Evolutionary conservation across 305 asterid species (phyloP).

Genomic region (Vinca major): DNA sequence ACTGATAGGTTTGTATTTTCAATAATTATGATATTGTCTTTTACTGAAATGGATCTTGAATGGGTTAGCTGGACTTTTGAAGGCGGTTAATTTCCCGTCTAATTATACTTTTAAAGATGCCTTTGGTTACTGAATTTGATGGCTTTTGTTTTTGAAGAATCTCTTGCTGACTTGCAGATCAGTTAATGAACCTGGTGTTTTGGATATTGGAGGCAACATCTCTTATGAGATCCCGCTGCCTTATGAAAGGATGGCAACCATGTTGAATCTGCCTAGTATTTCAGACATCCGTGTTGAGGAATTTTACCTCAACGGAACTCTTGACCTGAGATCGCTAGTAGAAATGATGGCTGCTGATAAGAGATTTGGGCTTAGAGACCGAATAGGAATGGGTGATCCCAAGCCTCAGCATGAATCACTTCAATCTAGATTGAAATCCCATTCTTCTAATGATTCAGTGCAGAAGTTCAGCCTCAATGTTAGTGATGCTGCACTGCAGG

Average conservation of each 20-base stretch:
- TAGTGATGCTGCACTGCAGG: slow-evolving; percentile 30
- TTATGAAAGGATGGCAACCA: slow-evolving; percentile 64
- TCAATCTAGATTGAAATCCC: slow-evolving; percentile 66
- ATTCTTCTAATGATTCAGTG: slow-evolving; percentile 35
- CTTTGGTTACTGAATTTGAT: neutral
- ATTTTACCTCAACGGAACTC: slow-evolving; percentile 90
- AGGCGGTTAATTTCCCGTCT: neutral
- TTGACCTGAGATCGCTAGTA: slow-evolving; percentile 91
- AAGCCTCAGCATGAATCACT: slow-evolving; percentile 78
- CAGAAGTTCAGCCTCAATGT: slow-evolving; percentile 41
- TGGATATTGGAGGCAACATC: slow-evolving; percentile 81
- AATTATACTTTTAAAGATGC: neutral
- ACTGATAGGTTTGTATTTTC: slow-evolving; percentile 49
- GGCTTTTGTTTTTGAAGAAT: neutral
- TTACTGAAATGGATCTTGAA: neutral
- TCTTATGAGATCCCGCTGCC: slow-evolving; percentile 40
- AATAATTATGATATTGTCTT: neutral
- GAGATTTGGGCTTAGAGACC: slow-evolving; percentile 47
- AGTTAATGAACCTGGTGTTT: slow-evolving; percentile 64
- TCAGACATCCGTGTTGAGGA: slow-evolving; percentile 83
- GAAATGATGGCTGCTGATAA: slow-evolving; percentile 86
- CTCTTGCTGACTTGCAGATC: slow-evolving; percentile 38
- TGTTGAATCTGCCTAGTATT: slow-evolving; percentile 65
- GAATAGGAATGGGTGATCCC: slow-evolving; percentile 64
- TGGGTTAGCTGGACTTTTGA: neutral